Conservation (phyloP, 106 monocot genomes). For the Apostasia shenzhenica region DNA sequence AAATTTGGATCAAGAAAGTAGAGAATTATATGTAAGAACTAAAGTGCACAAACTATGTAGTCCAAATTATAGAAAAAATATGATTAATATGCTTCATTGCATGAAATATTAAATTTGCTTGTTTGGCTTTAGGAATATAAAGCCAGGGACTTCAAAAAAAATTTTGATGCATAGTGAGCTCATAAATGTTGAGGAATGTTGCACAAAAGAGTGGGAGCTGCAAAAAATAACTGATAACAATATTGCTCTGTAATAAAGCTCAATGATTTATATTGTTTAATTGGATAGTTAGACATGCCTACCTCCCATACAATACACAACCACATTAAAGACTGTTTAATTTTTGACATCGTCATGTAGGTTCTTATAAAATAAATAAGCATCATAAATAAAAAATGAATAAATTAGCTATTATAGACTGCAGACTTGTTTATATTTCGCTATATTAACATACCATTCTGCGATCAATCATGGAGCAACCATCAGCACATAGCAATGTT, state of each 20-base stretch:
- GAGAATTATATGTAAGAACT: too few species aligned
- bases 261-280: too few species aligned
- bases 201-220: too few species aligned
- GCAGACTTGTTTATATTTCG: neutral
- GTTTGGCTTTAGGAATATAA: neutral
- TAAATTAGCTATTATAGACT: neutral
- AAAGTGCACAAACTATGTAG: neutral
- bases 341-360: neutral
- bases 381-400: neutral
- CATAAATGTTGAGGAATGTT: neutral
- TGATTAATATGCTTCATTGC: neutral
- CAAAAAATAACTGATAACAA: too few species aligned
- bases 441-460: slow-evolving; percentile 20
- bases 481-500: slow-evolving; percentile 40
- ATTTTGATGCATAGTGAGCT: too few species aligned
- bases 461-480: slow-evolving; percentile 37
- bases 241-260: too few species aligned
- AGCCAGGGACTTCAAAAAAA: too few species aligned
- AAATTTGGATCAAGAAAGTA: neutral
- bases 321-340: neutral
- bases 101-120: neutral
- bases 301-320: too few species aligned
- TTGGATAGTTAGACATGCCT: too few species aligned
- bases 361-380: neutral
- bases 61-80: neutral